Percentiles rank a stretch among this genome's conserved stretches.
phyloP scores from a whole-genome alignment of 805 yeast genomes.

The Metschnikowia cubensis region DNA sequence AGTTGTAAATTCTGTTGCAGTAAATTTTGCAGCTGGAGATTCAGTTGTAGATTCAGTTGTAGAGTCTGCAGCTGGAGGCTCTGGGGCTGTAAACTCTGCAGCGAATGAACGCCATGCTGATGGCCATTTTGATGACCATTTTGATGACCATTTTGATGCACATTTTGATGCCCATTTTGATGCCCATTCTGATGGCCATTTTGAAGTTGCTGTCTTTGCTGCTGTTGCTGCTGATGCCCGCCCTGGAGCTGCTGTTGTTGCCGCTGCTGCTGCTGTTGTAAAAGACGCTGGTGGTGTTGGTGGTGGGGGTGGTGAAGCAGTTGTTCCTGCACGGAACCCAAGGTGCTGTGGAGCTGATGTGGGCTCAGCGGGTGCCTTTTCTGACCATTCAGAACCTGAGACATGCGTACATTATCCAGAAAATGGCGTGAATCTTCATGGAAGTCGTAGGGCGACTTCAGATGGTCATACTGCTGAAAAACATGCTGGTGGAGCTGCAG shows the following conservation, averaged over 20 bases:
- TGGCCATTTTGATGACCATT: not conserved
- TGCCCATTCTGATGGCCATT: constrained; percentile 2
- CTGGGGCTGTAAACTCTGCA: constrained; percentile 7
- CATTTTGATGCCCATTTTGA: not conserved
- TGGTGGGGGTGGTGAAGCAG: constrained; percentile 9
- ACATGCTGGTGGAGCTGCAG: not conserved
- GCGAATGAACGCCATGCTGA: not conserved
- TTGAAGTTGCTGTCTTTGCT: not conserved
- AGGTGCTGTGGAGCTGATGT: not conserved
- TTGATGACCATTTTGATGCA: not conserved
- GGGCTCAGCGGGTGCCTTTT: not conserved
- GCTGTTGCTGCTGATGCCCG: not conserved
- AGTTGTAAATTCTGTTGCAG: constrained; percentile 10
- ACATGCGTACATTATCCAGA: constrained; percentile 4
- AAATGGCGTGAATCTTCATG: constrained; percentile 7
- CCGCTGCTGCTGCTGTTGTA: constrained; percentile 5
- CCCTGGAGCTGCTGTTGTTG: constrained; percentile 11
- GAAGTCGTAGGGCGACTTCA: constrained; percentile 2
- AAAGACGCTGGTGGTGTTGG: constrained; percentile 5
- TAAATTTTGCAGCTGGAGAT: constrained; percentile 8
- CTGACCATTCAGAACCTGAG: not conserved
- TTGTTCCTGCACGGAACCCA: constrained; percentile 5
- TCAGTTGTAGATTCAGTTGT: constrained; percentile 5
- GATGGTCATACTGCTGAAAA: constrained; percentile 3
- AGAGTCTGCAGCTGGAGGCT: constrained; percentile 4